Percentiles rank a stretch among this genome's conserved stretches.
Conservation (phyloP, 257 asterid species). For the Solanum paucissectum region DNA sequence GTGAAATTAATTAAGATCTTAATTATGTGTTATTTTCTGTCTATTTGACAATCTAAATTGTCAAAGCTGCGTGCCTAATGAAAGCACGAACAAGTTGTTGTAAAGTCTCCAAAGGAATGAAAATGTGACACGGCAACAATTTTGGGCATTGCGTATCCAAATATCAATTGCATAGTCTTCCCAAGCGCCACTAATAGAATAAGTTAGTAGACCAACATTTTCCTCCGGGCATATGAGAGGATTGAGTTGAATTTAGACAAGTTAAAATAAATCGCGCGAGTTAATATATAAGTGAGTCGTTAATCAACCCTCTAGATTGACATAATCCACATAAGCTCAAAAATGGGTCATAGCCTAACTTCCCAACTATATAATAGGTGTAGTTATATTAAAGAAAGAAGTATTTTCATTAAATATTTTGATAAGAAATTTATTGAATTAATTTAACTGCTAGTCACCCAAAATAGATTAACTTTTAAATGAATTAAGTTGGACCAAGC, state of each 20-base stretch:
- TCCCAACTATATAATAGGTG: background rate
- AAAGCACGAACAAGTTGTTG: background rate
- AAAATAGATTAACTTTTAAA: background rate
- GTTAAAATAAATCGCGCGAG: background rate
- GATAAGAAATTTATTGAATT: background rate
- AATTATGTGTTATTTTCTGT: background rate
- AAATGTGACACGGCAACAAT: background rate
- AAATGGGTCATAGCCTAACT: background rate
- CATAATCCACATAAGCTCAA: background rate
- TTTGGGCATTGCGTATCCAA: background rate
- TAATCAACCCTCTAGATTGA: background rate
- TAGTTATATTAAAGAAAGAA: background rate
- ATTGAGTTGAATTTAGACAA: background rate
- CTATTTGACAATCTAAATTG: background rate
- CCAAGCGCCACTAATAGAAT: background rate
- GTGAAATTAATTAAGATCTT: background rate
- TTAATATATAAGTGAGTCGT: background rate
- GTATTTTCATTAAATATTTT: background rate
- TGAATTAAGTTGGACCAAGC: background rate
- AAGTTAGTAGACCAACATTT: background rate
- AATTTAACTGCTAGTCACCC: background rate
- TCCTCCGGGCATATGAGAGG: background rate
- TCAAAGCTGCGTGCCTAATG: background rate
- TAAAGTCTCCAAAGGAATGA: background rate
- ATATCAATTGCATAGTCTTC: background rate